Base-by-base conservation (phyloP, 352 stramenopile genomes). In the Pythium phragmitis region DNA sequence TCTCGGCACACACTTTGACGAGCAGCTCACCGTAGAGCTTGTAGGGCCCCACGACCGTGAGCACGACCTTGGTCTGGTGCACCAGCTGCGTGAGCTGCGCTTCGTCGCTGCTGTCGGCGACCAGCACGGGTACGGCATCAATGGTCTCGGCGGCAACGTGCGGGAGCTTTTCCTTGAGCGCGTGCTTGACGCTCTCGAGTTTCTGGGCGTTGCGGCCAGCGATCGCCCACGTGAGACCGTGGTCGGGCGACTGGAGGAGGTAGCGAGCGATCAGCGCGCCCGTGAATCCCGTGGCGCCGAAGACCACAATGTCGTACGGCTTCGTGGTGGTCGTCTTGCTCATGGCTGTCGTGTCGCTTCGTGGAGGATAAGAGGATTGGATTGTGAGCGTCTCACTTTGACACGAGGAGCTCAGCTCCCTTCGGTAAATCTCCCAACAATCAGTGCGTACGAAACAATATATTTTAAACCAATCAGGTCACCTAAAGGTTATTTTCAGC, bases 221-320 rank as follows among this genome's bases (percentile, higher is more conserved):
- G 43, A 98, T 76, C 7, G 92, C 91, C 91, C 91, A 98, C 50
- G 89, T 88, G 45, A 97, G 50, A 4, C 51, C 72, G 4, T 73
- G 79, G 55, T 91, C 80, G 6, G 47, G 13, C 51, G 82, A 66
- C 47, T 69, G 63, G 39, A 85, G 85, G 13, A 85, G 76, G 66
- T 95, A 93, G 21, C 73, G 73, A 7, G 79, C 76, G 30, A 92
- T 80, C 28, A 98, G 60, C 34, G 72, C 69, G 47, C 91, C 91
- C 26, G 88, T 97, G 73, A 97, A 97, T 52, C 90, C 92, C 19
- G 89, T 97, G 28, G 87, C 90, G 67, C 92, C 92, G 53, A 92
- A 91, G 8, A 98, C 66, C 34, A 97, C 80, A 26, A 53, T 23
- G 23, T 53, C 47, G 26, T 39, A 53, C 23, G 9, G 23, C 28